Base-by-base conservation (phyloP, 2,329 filamentous ascomycete genomes). In the Ceratocystis alfenasii region DNA sequence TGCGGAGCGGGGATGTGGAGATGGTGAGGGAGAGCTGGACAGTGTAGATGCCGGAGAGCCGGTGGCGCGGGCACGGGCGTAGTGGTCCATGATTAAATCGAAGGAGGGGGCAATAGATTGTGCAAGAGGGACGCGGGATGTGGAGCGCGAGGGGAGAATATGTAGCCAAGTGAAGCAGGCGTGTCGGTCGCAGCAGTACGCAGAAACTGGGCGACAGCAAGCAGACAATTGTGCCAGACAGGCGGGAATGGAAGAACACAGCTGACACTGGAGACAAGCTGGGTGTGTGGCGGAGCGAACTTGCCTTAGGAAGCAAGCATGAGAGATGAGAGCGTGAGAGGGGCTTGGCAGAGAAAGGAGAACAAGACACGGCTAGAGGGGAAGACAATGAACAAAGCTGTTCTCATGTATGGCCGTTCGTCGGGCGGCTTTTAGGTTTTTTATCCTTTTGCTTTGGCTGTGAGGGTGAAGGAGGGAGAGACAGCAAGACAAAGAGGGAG, bases 1-100 rank as follows among this genome's bases (percentile, higher is more conserved):
- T 20, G 64, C 55, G 36, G 64, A 62, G 33, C 64, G 64, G 59
- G 44, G 59, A 30, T 62, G 64, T 41, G 64, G 64, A 15, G 55
- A 65, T 3, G 64, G 33, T 10, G 64, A 61, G n/a, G 36, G 53
- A n/a, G 64, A 46, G 15, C 55, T 30, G 28, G 25, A 59, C 7
- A 36, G 25, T 10, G 55, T 59, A 59, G 55, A 59, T 12, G 60
- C 15, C 15, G 62, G 46, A 17, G 62, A 63, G 62, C 62, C 62
- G 10, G 64, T 50, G 28, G 64, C 60, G 44, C 55, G 64, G 59
- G n/a, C 28, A 46, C 55, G 64, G 59, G n/a, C 28, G 45, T 50
- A 48, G 33, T 61, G 5, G 65, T 63, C 44, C 65, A 63, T 60
- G 41, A 45, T 50, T n/a, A 20, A 25, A 53, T 20, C 36, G n/a